These are phyloP conservation scores for Pseudozyma flocculosa DNA, from an alignment of 1,284 basidiomycete species.

Conservation along the genomic window DNA sequence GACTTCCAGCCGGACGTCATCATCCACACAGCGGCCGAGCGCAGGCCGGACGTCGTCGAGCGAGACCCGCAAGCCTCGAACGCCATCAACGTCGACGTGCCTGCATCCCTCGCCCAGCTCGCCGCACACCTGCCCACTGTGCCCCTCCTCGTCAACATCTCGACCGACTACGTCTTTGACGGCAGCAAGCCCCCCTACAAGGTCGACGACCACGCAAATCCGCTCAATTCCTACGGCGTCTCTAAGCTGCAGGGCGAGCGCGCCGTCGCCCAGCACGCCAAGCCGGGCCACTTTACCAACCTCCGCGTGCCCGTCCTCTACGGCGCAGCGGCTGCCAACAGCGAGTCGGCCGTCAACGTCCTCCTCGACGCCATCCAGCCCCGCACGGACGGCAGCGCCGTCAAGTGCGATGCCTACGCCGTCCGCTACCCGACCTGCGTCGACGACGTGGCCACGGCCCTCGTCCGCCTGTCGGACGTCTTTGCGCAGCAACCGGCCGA, in stretches of 20 bases:
- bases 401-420: conserved; percentile 55
- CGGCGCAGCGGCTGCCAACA: conserved; percentile 35
- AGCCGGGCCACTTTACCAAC: conserved; percentile 48
- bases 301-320: conserved; percentile 60
- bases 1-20: conserved; percentile 59
- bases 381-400: conserved; percentile 4
- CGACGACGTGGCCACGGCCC: conserved; percentile 60
- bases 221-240: conserved; percentile 61
- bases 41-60: conserved; percentile 57
- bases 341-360: conserved; percentile 55
- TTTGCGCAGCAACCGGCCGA: conserved; percentile 5
- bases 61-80: conserved; percentile 60
- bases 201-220: conserved; percentile 59
- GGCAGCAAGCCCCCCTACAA: conserved; percentile 60
- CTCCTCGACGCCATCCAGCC: conserved; percentile 42
- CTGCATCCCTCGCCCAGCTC: conserved; percentile 55
- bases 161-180: conserved; percentile 59
- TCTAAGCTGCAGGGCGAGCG: conserved; percentile 54
- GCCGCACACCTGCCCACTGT: conserved; percentile 10
- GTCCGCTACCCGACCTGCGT: conserved; percentile 63
- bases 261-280: conserved; percentile 50
- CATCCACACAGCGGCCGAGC: conserved; percentile 63
- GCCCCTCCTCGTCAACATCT: conserved; percentile 61
- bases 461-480: conserved; percentile 57
- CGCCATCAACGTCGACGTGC: conserved; percentile 61